These are phyloP conservation scores for Entrophospora sp. DNA, from an alignment of 192 early-diverging fungal genomes.

Conservation along the genomic window DNA sequence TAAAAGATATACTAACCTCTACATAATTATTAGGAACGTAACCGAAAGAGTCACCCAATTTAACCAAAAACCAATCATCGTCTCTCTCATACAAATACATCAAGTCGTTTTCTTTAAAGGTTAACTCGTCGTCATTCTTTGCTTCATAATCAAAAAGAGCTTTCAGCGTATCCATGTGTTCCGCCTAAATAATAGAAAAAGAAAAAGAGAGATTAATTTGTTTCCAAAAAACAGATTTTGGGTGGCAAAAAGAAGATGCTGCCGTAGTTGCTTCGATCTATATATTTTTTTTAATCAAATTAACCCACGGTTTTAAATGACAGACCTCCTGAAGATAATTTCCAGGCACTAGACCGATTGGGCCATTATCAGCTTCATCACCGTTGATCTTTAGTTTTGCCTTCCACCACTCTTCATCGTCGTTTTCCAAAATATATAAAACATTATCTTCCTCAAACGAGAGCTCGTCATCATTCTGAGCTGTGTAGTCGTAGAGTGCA, in stretches of 20 bases:
- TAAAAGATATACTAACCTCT: conserved; percentile 1
- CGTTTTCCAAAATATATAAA: conserved; percentile 74
- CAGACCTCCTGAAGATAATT: conserved; percentile 69
- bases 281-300: too few species aligned
- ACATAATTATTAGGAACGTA: conserved; percentile 87
- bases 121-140: conserved; percentile 74
- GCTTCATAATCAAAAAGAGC: conserved; percentile 84
- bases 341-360: conserved; percentile 77
- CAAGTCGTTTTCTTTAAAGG: conserved; percentile 62
- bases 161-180: conserved; percentile 26
- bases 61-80: conserved; percentile 90
- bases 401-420: conserved; percentile 86
- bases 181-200: conserved; percentile 32
- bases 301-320: background rate
- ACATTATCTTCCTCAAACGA: conserved; percentile 78
- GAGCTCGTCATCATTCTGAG: conserved; percentile 78
- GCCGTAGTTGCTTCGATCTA: too few species aligned
- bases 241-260: too few species aligned
- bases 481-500: conserved; percentile 87
- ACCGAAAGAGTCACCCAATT: conserved; percentile 60
- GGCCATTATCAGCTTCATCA: conserved; percentile 22
- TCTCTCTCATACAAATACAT: conserved; percentile 73
- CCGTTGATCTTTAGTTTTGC: conserved; percentile 61
- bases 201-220: background rate
- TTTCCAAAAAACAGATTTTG: background rate